Percentiles rank a stretch among this genome's conserved stretches.
phyloP scores from a whole-genome alignment of 495 filamentous ascomycete genomes.

The Acidomyces sp. region DNA sequence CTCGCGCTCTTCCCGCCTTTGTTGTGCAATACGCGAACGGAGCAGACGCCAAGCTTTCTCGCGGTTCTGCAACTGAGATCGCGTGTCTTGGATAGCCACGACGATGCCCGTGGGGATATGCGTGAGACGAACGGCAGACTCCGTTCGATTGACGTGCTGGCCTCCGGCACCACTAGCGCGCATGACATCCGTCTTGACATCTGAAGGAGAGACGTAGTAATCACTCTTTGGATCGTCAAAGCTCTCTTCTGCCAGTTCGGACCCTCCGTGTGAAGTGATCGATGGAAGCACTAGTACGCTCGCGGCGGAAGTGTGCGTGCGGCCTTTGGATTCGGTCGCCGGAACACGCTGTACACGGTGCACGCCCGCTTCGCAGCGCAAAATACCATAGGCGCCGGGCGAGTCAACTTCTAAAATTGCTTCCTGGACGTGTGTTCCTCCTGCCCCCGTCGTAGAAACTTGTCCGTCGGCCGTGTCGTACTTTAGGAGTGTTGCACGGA shows the following conservation, averaged over 20 bases:
- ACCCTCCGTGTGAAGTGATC: conserved; percentile 44
- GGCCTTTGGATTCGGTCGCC: conserved; percentile 73
- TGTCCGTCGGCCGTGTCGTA: conserved; percentile 38
- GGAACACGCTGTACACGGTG: conserved; percentile 91
- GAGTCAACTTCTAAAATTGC: conserved; percentile 75
- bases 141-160: conserved; percentile 96
- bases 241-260: conserved; percentile 38
- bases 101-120: conserved; percentile 78
- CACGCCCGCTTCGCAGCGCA: conserved; percentile 82
- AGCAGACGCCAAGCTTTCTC: conserved; percentile 75
- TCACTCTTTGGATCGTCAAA: conserved; percentile 75
- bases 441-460: conserved; percentile 32
- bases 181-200: conserved; percentile 84
- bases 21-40: conserved; percentile 69
- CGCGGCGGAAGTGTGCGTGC: conserved; percentile 85
- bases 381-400: conserved; percentile 59
- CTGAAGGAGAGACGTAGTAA: conserved; percentile 75
- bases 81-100: conserved; percentile 81
- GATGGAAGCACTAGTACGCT: conserved; percentile 82
- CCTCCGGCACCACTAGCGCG: conserved; percentile 82
- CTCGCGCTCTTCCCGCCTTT: conserved; percentile 68
- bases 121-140: conserved; percentile 85
- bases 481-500: conserved; percentile 46
- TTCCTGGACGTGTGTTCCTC: conserved; percentile 44
- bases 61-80: conserved; percentile 83